Conservation (phyloP, 2,329 filamentous ascomycete genomes). For the Exutisphaerella laricina region DNA sequence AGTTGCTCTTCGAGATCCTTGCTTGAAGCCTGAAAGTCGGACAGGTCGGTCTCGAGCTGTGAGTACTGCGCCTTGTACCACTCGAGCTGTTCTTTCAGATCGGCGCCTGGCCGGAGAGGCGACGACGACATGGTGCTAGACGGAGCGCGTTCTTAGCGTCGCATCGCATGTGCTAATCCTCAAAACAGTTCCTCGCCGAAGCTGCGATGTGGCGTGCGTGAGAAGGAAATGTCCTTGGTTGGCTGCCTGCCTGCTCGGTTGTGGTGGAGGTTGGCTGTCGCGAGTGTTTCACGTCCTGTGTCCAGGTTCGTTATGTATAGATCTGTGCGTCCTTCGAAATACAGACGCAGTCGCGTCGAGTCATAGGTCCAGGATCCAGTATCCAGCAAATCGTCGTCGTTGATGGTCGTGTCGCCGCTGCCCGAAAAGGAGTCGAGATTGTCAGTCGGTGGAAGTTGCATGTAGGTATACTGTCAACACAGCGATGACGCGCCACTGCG, state of each 20-base stretch:
- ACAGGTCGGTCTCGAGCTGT: conserved; percentile 80
- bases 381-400: too few relatives aligned
- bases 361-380: not conserved
- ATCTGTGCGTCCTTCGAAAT: too few relatives aligned
- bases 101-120: conserved; percentile 34
- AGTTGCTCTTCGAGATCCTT: conserved; percentile 90
- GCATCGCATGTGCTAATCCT: conserved; percentile 21
- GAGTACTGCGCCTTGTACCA: conserved; percentile 98
- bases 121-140: conserved; percentile 31
- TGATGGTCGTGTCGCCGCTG: too few relatives aligned
- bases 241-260: conserved; percentile 1
- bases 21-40: conserved; percentile 90
- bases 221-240: conserved; percentile 1
- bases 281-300: too few relatives aligned
- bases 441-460: too few relatives aligned
- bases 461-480: too few relatives aligned
- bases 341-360: conserved; percentile 1
- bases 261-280: conserved; percentile 1
- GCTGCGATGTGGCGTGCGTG: not conserved
- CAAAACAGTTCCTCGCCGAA: not conserved
- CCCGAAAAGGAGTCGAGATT: too few relatives aligned
- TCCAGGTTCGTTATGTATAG: too few relatives aligned
- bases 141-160: conserved; percentile 30
- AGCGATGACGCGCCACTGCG: too few relatives aligned
- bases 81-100: conserved; percentile 66